Evolutionary conservation across 768 basidiomycete genomes (phyloP).

Genomic region (Lactarius quietus): DNA sequence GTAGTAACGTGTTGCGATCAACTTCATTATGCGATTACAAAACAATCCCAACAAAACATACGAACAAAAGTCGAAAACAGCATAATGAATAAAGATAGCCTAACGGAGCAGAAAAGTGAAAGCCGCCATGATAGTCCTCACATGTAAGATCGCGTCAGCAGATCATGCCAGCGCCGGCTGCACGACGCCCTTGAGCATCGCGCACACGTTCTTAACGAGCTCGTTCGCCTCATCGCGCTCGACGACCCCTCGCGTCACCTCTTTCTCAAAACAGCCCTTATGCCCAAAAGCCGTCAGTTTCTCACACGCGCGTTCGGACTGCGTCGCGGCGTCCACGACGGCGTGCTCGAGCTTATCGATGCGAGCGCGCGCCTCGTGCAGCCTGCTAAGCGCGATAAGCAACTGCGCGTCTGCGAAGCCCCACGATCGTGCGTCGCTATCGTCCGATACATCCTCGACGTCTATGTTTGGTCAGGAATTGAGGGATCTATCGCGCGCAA

Average conservation of each 20-base stretch:
- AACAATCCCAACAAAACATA: background rate
- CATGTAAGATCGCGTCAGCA: no score
- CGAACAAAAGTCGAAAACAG: background rate
- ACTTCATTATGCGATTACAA: background rate
- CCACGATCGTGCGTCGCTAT: background rate
- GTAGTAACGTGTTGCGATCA: background rate
- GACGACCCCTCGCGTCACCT: conserved; percentile 1
- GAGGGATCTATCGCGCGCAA: background rate
- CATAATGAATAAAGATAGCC: background rate
- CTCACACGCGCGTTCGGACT: conserved; percentile 16
- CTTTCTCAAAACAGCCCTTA: conserved; percentile 3
- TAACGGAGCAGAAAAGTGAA: background rate
- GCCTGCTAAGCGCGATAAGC: conserved; percentile 9
- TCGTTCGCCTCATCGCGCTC: conserved; percentile 17
- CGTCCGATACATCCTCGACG: no score
- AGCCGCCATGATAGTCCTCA: no score
- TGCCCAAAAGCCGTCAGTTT: conserved; percentile 12
- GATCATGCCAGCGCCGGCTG: conserved; percentile 5
- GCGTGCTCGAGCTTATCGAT: conserved; percentile 20
- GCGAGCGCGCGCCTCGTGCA: conserved; percentile 13
- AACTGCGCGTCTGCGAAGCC: conserved; percentile 3
- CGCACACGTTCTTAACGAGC: conserved; percentile 15
- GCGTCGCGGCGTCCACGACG: conserved; percentile 11
- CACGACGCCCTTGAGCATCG: conserved; percentile 14
- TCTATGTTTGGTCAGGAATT: no score